Percentiles rank a stretch among this genome's conserved stretches.
Conservation (phyloP, 345 rosid genomes). For the Pugionium dolabratum region DNA sequence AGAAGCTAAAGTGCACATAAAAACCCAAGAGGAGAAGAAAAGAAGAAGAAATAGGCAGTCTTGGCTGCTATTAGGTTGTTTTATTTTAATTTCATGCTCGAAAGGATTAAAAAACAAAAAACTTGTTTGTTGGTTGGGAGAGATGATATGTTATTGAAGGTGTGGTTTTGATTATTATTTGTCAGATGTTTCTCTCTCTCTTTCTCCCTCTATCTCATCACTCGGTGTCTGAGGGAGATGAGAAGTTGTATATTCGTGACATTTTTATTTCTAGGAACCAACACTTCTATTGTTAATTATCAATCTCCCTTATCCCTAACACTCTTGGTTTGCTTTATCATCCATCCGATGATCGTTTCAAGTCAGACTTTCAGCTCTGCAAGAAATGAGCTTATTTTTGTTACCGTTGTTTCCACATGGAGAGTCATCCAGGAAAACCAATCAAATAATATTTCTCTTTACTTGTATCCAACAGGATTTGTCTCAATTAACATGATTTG, state of each 20-base stretch:
- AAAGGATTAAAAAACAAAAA: not conserved
- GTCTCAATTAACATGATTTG: too few species aligned
- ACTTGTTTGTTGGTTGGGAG: slow-evolving; percentile 27
- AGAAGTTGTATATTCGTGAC: slow-evolving; percentile 32
- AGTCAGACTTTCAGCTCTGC: too few species aligned
- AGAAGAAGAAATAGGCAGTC: slow-evolving; percentile 21
- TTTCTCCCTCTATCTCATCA: not conserved
- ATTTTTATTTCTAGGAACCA: slow-evolving; percentile 7
- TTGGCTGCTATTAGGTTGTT: slow-evolving; percentile 32
- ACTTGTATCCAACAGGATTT: too few species aligned
- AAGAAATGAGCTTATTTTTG: too few species aligned
- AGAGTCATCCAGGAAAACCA: too few species aligned
- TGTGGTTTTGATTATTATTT: slow-evolving; percentile 27
- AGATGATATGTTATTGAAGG: slow-evolving; percentile 32
- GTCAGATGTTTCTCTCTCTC: slow-evolving; percentile 20
- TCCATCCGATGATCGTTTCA: too few species aligned
- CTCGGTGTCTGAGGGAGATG: not conserved
- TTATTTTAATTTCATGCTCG: slow-evolving; percentile 14
- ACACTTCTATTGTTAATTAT: slow-evolving; percentile 6
- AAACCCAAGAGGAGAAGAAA: slow-evolving; percentile 16
- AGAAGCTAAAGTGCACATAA: slow-evolving; percentile 39
- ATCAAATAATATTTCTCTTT: too few species aligned
- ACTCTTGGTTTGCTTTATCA: not conserved
- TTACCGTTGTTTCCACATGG: too few species aligned
- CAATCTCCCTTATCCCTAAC: slow-evolving; percentile 8